phyloP scores from a whole-genome alignment of 1,284 basidiomycete species.

The Rhodotorula sp. region DNA sequence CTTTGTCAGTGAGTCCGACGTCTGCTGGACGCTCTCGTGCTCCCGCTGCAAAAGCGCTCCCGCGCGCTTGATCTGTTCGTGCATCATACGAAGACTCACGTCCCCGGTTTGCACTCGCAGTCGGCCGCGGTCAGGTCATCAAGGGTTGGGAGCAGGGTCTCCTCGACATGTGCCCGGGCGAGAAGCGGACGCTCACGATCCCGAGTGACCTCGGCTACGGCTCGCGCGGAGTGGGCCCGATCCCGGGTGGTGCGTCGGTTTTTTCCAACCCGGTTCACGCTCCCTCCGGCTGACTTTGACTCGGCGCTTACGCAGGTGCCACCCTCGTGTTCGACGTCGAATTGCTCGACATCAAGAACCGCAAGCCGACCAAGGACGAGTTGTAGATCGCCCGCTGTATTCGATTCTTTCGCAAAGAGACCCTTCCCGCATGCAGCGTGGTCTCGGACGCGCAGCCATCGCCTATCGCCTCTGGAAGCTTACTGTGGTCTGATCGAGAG shows the following conservation, averaged over 20 bases:
- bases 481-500: no score
- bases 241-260: conserved; percentile 58
- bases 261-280: no score
- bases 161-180: conserved; percentile 64
- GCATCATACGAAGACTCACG: not conserved
- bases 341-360: conserved; percentile 60
- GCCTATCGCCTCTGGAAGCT: no score
- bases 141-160: conserved; percentile 55
- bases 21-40: no score
- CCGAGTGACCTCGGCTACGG: conserved; percentile 76
- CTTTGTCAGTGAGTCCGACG: conserved; percentile 46
- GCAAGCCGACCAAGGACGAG: conserved; percentile 39
- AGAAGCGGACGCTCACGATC: conserved; percentile 65
- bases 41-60: no score
- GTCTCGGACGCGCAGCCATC: no score
- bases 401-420: no score
- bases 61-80: no score
- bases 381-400: conserved; percentile 34
- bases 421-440: no score
- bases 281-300: not conserved
- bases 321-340: conserved; percentile 84
- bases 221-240: conserved; percentile 68
- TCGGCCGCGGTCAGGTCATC: conserved; percentile 58
- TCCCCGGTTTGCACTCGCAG: conserved; percentile 34
- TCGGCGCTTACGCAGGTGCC: conserved; percentile 56